Percentiles rank a stretch among this genome's conserved stretches.
Conservation (phyloP, 306 rosid species). For the Pterocarpus macrocarpus region DNA sequence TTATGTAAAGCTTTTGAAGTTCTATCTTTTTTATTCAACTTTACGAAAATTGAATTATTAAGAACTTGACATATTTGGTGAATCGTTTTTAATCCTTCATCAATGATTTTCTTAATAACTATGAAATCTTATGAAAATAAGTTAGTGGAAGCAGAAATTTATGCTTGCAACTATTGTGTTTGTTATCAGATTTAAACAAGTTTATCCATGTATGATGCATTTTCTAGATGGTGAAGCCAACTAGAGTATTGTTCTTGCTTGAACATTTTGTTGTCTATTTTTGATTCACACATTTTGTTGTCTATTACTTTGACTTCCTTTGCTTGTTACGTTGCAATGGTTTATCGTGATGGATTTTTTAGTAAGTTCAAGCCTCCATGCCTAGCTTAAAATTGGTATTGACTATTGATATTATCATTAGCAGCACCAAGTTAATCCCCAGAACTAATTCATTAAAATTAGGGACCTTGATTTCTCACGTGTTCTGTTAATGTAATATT, state of each 20-base stretch:
- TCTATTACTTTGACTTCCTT: not conserved
- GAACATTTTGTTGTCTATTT: not conserved
- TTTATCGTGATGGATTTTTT: not conserved
- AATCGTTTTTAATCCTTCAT: not conserved
- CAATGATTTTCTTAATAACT: slow-evolving; percentile 9
- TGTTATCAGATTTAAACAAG: not conserved
- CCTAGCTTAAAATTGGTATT: not conserved
- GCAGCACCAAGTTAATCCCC: not conserved
- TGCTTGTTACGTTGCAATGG: not conserved
- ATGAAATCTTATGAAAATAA: not conserved
- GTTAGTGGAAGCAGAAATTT: slow-evolving; percentile 4
- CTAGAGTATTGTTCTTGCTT: not conserved
- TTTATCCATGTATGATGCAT: not conserved
- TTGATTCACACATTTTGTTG: not conserved
- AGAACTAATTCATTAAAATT: not conserved
- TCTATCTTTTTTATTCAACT: not conserved
- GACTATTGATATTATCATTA: not conserved
- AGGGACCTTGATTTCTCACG: not conserved
- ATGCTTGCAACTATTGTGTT: slow-evolving; percentile 1
- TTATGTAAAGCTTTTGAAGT: not conserved
- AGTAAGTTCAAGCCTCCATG: not conserved
- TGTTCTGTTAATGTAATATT: not conserved
- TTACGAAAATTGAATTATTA: slow-evolving; percentile 7
- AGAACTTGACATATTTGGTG: not conserved
- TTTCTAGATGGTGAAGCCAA: not conserved